phyloP scores from a whole-genome alignment of 2,329 filamentous ascomycete species.

The Phaeosphaeriaceae sp. region DNA sequence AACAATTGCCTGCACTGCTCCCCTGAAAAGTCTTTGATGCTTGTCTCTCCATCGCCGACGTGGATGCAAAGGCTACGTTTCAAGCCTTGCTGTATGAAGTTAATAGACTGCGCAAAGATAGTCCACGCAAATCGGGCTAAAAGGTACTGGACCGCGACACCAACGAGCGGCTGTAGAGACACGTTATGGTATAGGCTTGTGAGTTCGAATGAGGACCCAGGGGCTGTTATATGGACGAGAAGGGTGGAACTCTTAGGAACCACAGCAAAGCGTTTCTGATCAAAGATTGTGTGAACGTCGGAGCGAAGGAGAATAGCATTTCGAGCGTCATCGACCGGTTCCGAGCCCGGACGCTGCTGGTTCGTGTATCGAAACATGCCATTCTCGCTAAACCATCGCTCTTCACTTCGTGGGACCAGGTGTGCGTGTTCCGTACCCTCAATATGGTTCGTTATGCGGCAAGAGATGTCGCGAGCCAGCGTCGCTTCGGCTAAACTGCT shows the following conservation, averaged over 20 bases:
- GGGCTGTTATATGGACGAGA: slow-evolving; percentile 14
- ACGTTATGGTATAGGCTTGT: slow-evolving; percentile 22
- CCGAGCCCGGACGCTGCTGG: slow-evolving; percentile 4
- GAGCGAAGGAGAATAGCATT: slow-evolving; percentile 25
- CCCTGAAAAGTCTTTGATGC: neutral
- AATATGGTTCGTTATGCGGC: slow-evolving; percentile 24
- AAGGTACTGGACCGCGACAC: slow-evolving; percentile 17
- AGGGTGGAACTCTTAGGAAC: slow-evolving; percentile 19
- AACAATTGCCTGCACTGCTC: slow-evolving; percentile 3
- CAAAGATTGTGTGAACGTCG: slow-evolving; percentile 25
- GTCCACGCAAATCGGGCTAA: slow-evolving; percentile 25
- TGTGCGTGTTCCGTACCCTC: slow-evolving; percentile 27
- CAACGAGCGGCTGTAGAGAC: slow-evolving; percentile 19
- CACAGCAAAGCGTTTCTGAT: slow-evolving; percentile 21
- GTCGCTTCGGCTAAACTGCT: slow-evolving; percentile 6
- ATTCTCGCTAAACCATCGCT: slow-evolving; percentile 27
- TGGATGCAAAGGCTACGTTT: neutral
- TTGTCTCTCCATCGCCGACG: too few species aligned
- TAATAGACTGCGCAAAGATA: slow-evolving; percentile 15
- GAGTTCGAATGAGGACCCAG: slow-evolving; percentile 10
- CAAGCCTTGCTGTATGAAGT: slow-evolving; percentile 12
- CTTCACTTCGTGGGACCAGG: slow-evolving; percentile 20
- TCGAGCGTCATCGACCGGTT: slow-evolving; percentile 15
- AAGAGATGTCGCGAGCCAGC: slow-evolving; percentile 15
- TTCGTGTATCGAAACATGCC: slow-evolving; percentile 22